A percentile compares a stretch with the other conserved stretches of the same genome.
phyloP scores from a whole-genome alignment of 805 yeast genomes.

The Schizosaccharomyces japonicus region DNA sequence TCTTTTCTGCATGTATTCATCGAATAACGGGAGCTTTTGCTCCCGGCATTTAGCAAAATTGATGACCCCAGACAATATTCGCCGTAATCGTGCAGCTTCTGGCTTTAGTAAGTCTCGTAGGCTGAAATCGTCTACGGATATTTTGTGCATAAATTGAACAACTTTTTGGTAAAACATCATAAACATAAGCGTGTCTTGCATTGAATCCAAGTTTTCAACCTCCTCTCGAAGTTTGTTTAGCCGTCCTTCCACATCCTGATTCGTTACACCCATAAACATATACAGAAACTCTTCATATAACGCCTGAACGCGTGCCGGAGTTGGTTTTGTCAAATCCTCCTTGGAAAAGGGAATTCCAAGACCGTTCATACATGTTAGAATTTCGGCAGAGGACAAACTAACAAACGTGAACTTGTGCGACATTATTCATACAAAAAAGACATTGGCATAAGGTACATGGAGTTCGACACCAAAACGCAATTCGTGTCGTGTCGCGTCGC shows the following conservation, averaged over 20 bases:
- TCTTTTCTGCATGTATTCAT: constrained; percentile 29
- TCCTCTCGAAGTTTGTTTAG: not conserved
- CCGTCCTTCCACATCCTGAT: not conserved
- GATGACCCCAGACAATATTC: constrained; percentile 58
- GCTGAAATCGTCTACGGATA: constrained; percentile 59
- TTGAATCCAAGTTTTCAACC: not conserved
- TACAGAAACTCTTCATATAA: not conserved
- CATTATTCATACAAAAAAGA: too few species aligned
- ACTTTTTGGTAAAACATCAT: constrained; percentile 9
- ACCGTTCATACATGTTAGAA: not conserved
- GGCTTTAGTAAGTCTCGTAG: constrained; percentile 56
- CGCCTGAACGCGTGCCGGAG: not conserved
- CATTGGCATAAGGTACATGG: too few species aligned
- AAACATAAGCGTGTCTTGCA: constrained; percentile 26
- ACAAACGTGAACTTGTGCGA: not conserved
- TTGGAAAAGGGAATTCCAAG: not conserved
- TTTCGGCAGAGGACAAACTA: not conserved
- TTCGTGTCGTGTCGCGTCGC: too few species aligned
- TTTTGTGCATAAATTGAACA: constrained; percentile 13
- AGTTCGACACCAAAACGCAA: too few species aligned
- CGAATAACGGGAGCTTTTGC: constrained; percentile 41
- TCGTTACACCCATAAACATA: constrained; percentile 4
- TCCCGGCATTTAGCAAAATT: constrained; percentile 71
- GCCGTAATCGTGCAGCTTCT: constrained; percentile 37
- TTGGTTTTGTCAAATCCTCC: not conserved